A percentile compares a stretch with the other conserved stretches of the same genome.
Evolutionary conservation across 805 yeast genomes (phyloP).

Genomic region (Peterozyma xylosa): DNA sequence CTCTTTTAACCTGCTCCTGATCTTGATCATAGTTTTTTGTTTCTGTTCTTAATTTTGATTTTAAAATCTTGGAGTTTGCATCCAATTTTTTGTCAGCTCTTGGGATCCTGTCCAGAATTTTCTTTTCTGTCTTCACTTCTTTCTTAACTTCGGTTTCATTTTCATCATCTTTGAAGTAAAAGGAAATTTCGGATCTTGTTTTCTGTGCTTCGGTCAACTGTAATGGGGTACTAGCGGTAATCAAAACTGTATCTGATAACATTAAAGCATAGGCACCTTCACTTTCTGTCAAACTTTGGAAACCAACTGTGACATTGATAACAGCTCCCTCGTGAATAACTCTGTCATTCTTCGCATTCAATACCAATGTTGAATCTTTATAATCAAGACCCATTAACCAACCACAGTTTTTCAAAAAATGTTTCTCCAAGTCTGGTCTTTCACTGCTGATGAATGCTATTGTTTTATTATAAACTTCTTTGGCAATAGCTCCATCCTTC

Average conservation of each 20-base stretch:
- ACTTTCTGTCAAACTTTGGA: constrained; percentile 48
- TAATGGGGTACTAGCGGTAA: constrained; percentile 54
- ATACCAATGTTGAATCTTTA: constrained; percentile 67
- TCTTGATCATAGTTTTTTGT: constrained; percentile 69
- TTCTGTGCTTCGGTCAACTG: constrained; percentile 71
- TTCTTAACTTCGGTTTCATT: constrained; percentile 34
- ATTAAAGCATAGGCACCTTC: constrained; percentile 63
- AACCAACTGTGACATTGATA: constrained; percentile 71
- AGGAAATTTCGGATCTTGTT: constrained; percentile 67
- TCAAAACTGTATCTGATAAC: constrained; percentile 73
- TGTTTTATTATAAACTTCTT: constrained; percentile 58
- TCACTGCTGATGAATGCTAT: constrained; percentile 50
- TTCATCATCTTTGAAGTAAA: constrained; percentile 71
- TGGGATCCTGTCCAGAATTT: constrained; percentile 32
- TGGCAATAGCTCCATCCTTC: constrained; percentile 63
- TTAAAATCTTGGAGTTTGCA: constrained; percentile 58
- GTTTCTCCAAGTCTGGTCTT: constrained; percentile 55
- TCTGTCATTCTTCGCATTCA: constrained; percentile 69
- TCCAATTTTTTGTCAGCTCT: constrained; percentile 9
- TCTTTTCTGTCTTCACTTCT: constrained; percentile 12
- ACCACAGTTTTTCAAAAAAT: constrained; percentile 76
- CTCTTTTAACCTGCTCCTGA: constrained; percentile 70
- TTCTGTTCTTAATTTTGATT: constrained; percentile 74
- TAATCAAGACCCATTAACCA: constrained; percentile 87
- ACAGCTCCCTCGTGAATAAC: constrained; percentile 64